Base-by-base conservation (phyloP, 1,284 basidiomycete species). In the Ceratobasidium sp. region DNA sequence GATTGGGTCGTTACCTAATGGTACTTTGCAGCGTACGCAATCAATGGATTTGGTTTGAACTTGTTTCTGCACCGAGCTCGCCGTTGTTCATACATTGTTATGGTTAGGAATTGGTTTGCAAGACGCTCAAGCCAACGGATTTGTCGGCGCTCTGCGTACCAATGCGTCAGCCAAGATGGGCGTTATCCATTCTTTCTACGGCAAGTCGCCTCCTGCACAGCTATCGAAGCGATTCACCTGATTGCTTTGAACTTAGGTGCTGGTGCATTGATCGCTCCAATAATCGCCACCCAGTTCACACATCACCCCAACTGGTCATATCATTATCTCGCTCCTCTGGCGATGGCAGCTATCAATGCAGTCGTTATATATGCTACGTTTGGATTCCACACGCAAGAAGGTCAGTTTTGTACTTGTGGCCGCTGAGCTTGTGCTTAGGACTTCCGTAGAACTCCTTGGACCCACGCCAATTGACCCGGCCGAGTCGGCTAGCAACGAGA, bases 301-400 rank as follows among this genome's bases (percentile, higher is more conserved):
- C 43, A 65, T 17, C 31, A 54, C 32, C 52, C 53, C 13, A 54
- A 55, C 20, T 73, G 73, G 73, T 70, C 70, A 15, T 73, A 70
- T 43, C 70, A 73, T 31, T 73, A 73, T 42, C 62, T 72, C 25
- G 68, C 68, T 8, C 47, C 72, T 0, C 42, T 69, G 35, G 49
- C 55, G 12, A 57, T 72, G n/a, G 62, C 72, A 1, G 15, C 69
- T 15, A 20, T 73, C 22, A 78, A 77, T 13, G 68, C 72, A 3
- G 17, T 72, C 4, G 5, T 72, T 22, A 69, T 81, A 2, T 42
- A 77, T 20, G n/a, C 72, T 8, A 75, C 78, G 3, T 81, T 80
- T 74, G 70, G 73, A 20, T 58, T 76, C 4, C 75, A 78, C 53
- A 77, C 77, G 2, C 79, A 64, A 40, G 58, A 64, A 50, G 45